Evolutionary conservation across 768 basidiomycete genomes (phyloP).

Genomic region (Lactifluus piperatus): DNA sequence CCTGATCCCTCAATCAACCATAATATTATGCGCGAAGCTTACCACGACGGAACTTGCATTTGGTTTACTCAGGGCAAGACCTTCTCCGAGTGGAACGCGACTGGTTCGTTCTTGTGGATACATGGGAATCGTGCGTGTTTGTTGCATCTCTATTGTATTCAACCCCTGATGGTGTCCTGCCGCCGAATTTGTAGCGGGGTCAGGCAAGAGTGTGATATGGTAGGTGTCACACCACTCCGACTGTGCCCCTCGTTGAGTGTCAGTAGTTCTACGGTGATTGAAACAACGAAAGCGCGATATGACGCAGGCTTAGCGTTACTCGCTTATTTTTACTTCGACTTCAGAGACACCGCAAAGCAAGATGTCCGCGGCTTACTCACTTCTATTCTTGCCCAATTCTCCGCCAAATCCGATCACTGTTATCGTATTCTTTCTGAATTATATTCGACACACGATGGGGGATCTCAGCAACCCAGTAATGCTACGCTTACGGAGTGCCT

Average conservation of each 20-base stretch:
- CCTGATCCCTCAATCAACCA: too few relatives aligned
- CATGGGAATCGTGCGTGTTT: too few relatives aligned
- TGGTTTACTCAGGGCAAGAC: background rate
- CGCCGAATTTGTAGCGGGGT: background rate
- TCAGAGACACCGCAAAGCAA: too few relatives aligned
- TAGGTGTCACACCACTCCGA: background rate
- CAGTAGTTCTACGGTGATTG: background rate
- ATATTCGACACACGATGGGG: background rate
- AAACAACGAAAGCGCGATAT: background rate
- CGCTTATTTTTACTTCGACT: too few relatives aligned
- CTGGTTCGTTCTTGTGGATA: background rate
- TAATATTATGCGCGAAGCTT: background rate
- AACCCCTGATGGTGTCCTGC: background rate
- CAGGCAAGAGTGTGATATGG: background rate
- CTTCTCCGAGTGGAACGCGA: background rate
- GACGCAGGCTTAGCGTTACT: background rate
- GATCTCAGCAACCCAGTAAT: background rate
- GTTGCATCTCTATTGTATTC: background rate
- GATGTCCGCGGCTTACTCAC: too few relatives aligned
- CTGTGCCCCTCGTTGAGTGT: accelerated
- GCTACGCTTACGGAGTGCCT: background rate
- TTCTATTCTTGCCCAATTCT: background rate
- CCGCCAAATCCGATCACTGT: background rate
- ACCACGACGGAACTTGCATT: background rate
- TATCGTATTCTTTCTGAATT: background rate